These are phyloP conservation scores for Candida qinlingensis DNA, from an alignment of 805 yeast genomes.

Conservation along the genomic window DNA sequence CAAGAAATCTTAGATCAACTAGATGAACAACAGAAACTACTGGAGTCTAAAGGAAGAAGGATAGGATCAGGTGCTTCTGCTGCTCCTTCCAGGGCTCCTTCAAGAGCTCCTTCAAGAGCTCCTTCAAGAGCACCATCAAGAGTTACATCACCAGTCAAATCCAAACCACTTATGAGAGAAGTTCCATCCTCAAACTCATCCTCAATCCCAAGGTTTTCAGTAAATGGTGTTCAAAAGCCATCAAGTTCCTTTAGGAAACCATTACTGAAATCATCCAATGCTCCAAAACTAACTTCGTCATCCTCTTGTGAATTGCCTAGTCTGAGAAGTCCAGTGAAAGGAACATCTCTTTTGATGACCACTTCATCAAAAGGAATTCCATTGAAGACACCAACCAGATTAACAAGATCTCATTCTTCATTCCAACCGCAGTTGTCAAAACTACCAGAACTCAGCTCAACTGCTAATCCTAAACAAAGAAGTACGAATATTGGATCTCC, in stretches of 20 bases:
- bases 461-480: constrained; percentile 12
- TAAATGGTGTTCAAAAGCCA: constrained; percentile 21
- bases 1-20: constrained; percentile 27
- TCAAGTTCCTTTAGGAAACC: constrained; percentile 12
- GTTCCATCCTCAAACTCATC: background rate
- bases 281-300: constrained; percentile 12
- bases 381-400: constrained; percentile 8
- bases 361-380: constrained; percentile 8
- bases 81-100: constrained; percentile 17
- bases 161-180: constrained; percentile 1
- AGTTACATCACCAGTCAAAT: constrained; percentile 14
- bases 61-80: constrained; percentile 13
- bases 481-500: constrained; percentile 10
- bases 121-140: constrained; percentile 19
- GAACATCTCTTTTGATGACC: constrained; percentile 5
- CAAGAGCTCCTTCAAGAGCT: constrained; percentile 17
- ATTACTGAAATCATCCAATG: constrained; percentile 1
- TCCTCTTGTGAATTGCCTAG: constrained; percentile 12
- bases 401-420: constrained; percentile 18
- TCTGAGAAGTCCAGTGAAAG: constrained; percentile 12
- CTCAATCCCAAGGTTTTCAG: constrained; percentile 5
- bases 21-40: constrained; percentile 21
- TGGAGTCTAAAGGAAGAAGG: constrained; percentile 21
- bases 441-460: constrained; percentile 9
- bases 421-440: constrained; percentile 21